Conservation (phyloP, 495 filamentous ascomycete species). For the Sphaerosporella brunnea region DNA sequence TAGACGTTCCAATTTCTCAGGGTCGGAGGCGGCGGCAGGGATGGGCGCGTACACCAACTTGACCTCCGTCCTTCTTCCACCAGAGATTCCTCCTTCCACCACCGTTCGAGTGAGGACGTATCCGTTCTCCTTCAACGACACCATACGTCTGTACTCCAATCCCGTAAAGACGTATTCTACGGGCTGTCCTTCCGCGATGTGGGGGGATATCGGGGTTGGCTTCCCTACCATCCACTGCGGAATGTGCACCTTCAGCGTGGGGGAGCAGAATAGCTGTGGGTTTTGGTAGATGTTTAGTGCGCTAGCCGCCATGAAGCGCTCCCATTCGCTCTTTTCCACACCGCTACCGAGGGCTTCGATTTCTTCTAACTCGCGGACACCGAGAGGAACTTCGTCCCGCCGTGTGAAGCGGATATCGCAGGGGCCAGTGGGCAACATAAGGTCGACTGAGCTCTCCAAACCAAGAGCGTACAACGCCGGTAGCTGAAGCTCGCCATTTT, state of each 20-base stretch:
- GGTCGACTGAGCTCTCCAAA: constrained; percentile 16
- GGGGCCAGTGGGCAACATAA: constrained; percentile 15
- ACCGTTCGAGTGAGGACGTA: constrained; percentile 10
- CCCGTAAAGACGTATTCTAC: constrained; percentile 21
- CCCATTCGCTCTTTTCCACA: constrained; percentile 11
- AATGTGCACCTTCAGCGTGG: constrained; percentile 11
- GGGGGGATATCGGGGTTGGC: neutral
- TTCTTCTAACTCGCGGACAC: neutral
- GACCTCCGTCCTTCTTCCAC: constrained; percentile 19
- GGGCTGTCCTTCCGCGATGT: neutral
- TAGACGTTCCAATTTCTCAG: too few relatives aligned
- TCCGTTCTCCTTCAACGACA: constrained; percentile 11
- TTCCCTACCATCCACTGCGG: constrained; percentile 11
- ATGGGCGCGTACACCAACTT: constrained; percentile 8
- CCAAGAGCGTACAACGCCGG: constrained; percentile 15
- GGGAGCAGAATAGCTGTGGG: constrained; percentile 9
- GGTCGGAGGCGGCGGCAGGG: too few relatives aligned
- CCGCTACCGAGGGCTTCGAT: constrained; percentile 7
- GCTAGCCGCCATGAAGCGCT: constrained; percentile 11
- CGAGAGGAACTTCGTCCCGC: constrained; percentile 4
- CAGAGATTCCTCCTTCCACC: constrained; percentile 20
- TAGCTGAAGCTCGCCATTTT: constrained; percentile 4
- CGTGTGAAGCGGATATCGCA: constrained; percentile 21
- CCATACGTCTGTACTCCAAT: constrained; percentile 17
- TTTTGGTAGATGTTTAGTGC: constrained; percentile 11